These are phyloP conservation scores for Helicostylum pulchrum DNA, from an alignment of 192 early-diverging fungal genomes.

Conservation along the genomic window DNA sequence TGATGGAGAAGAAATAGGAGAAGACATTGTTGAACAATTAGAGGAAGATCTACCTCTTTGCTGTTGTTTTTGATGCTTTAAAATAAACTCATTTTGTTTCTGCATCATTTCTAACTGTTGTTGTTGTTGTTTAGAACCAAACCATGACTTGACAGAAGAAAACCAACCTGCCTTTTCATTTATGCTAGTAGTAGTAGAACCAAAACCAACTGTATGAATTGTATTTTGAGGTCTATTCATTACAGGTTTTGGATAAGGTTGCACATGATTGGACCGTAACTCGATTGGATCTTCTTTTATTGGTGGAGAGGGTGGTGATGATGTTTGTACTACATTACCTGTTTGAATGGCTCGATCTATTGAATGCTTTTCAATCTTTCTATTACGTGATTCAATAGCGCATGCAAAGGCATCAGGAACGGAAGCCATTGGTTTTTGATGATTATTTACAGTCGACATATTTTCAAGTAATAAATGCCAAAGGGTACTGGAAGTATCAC, in stretches of 20 bases:
- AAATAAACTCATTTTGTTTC: too few relatives aligned
- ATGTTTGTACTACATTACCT: too few relatives aligned
- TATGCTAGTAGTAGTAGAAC: conserved; percentile 3
- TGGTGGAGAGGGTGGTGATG: too few relatives aligned
- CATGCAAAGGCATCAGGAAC: conserved; percentile 6
- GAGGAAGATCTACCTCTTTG: background rate
- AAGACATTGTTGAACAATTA: conserved; percentile 14
- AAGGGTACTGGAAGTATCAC: conserved; percentile 60
- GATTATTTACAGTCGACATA: conserved; percentile 10
- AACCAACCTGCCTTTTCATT: conserved; percentile 26
- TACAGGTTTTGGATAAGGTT: conserved; percentile 23
- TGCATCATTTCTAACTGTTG: conserved; percentile 2
- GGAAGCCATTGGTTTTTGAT: background rate
- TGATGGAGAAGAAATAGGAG: conserved; percentile 2
- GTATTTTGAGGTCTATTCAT: background rate
- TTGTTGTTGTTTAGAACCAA: conserved; percentile 16
- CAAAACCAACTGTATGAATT: conserved; percentile 14
- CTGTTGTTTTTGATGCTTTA: background rate
- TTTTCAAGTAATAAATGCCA: conserved; percentile 66
- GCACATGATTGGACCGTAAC: background rate
- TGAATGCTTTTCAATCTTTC: background rate
- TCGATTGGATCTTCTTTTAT: conserved; percentile 4
- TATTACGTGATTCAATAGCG: background rate
- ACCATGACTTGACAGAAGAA: conserved; percentile 34
- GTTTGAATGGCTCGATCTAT: conserved; percentile 6